Conservation (phyloP, 1,139 yeast genomes). For the Debaryomyces sp. region DNA sequence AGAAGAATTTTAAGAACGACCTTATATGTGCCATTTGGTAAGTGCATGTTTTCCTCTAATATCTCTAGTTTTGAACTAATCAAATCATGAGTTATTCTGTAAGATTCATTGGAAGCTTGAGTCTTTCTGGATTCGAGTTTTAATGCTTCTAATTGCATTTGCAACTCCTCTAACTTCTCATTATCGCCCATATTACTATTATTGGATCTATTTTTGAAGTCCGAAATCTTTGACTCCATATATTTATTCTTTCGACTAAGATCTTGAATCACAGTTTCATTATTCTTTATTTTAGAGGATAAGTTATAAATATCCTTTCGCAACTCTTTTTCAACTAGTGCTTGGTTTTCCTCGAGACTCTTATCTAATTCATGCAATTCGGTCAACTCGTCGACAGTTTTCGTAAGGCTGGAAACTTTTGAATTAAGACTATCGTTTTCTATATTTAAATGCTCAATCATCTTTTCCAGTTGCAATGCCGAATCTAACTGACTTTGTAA, state of each 20-base stretch:
- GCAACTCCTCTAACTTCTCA: constrained; percentile 1
- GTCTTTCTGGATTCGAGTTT: constrained; percentile 19
- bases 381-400: constrained; percentile 56
- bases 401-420: constrained; percentile 39
- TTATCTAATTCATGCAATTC: constrained; percentile 61
- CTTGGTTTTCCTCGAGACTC: constrained; percentile 63
- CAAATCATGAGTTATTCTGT: background rate
- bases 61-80: background rate
- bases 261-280: constrained; percentile 27
- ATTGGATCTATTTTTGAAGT: constrained; percentile 2
- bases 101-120: constrained; percentile 14
- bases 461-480: constrained; percentile 43
- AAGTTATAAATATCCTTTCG: constrained; percentile 44
- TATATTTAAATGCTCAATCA: constrained; percentile 59
- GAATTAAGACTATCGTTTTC: constrained; percentile 52
- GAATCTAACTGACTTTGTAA: constrained; percentile 49
- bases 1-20: background rate
- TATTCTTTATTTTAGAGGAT: constrained; percentile 27
- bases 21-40: background rate
- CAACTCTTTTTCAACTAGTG: constrained; percentile 58
- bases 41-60: background rate
- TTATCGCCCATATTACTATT: background rate
- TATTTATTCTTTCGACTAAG: constrained; percentile 36
- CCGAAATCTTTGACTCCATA: constrained; percentile 21
- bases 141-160: constrained; percentile 18